Evolutionary conservation across 1,139 yeast species (phyloP).

Genomic region (Geotrichum cucujoidarum): DNA sequence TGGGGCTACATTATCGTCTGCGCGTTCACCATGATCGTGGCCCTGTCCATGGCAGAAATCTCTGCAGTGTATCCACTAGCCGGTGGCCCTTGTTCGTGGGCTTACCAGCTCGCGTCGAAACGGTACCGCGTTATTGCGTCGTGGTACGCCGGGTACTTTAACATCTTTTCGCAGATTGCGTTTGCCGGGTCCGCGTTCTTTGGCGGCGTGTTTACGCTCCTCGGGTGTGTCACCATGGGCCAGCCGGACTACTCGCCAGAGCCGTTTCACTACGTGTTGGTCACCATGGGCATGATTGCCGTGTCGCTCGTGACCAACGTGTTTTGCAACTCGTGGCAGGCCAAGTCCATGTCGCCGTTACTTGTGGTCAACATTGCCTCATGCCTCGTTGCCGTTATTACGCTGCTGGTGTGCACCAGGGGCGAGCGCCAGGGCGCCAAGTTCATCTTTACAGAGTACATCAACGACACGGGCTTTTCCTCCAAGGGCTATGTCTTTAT

Average conservation of each 20-base stretch:
- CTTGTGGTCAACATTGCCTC: slow-evolving; percentile 9
- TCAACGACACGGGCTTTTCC: slow-evolving; percentile 24
- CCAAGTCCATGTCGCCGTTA: slow-evolving; percentile 18
- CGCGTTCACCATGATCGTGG: slow-evolving; percentile 52
- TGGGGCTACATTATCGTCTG: slow-evolving; percentile 72
- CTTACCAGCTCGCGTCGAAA: slow-evolving; percentile 23
- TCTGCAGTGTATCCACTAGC: slow-evolving; percentile 66
- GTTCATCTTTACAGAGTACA: slow-evolving; percentile 23
- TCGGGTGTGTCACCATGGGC: slow-evolving; percentile 7
- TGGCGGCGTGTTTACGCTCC: slow-evolving; percentile 5
- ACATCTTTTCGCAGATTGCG: slow-evolving; percentile 16
- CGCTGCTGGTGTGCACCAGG: slow-evolving; percentile 27
- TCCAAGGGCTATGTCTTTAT: slow-evolving; percentile 25
- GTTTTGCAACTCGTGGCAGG: slow-evolving; percentile 21
- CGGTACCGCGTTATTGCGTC: slow-evolving; percentile 17
- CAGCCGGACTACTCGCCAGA: slow-evolving; percentile 25
- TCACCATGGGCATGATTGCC: slow-evolving; percentile 14
- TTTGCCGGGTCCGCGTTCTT: slow-evolving; percentile 19
- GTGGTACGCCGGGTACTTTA: slow-evolving; percentile 13
- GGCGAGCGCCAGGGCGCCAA: slow-evolving; percentile 23
- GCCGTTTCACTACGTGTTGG: slow-evolving; percentile 16
- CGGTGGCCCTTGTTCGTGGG: slow-evolving; percentile 32
- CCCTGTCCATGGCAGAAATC: slow-evolving; percentile 60
- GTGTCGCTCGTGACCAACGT: slow-evolving; percentile 12
- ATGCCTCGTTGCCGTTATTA: slow-evolving; percentile 19